Percentiles rank a stretch among this genome's conserved stretches.
phyloP scores from a whole-genome alignment of 75 land plant genomes.

The Pinus albicaulis region DNA sequence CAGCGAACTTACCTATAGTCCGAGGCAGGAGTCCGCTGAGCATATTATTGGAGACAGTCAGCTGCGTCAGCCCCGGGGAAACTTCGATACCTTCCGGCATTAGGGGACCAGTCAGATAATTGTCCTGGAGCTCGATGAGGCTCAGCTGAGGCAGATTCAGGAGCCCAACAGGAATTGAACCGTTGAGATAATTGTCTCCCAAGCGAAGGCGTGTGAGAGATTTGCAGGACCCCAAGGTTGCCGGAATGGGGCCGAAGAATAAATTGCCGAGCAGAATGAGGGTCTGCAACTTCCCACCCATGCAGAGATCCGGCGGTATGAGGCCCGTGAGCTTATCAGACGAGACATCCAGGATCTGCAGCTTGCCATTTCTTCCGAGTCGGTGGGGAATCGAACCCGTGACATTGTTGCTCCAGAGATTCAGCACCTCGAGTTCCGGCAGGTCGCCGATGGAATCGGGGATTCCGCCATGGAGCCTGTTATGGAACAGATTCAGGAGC shows the following conservation, averaged over 20 bases:
- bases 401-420: slow-evolving; percentile 63
- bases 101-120: slow-evolving; percentile 62
- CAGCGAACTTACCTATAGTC: slow-evolving; percentile 25
- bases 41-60: slow-evolving; percentile 46
- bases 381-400: slow-evolving; percentile 51
- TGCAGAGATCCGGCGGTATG: slow-evolving; percentile 70
- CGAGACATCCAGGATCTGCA: slow-evolving; percentile 59
- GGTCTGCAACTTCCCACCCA: slow-evolving; percentile 37
- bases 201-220: slow-evolving; percentile 54
- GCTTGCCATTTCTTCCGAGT: slow-evolving; percentile 62
- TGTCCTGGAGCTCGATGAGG: slow-evolving; percentile 48
- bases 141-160: slow-evolving; percentile 53
- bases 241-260: slow-evolving; percentile 75
- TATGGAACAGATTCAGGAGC: slow-evolving; percentile 40
- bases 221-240: slow-evolving; percentile 60
- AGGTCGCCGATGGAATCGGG: slow-evolving; percentile 36
- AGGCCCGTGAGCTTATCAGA: slow-evolving; percentile 58
- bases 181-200: slow-evolving; percentile 63
- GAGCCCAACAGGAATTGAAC: slow-evolving; percentile 69
- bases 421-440: slow-evolving; percentile 41
- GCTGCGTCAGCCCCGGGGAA: slow-evolving; percentile 43
- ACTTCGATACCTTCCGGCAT: slow-evolving; percentile 25
- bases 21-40: slow-evolving; percentile 12
- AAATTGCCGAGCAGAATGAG: slow-evolving; percentile 66
- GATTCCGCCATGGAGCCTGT: slow-evolving; percentile 34